Base-by-base conservation (phyloP, 2,329 filamentous ascomycete genomes). In the Fusarium piperis region DNA sequence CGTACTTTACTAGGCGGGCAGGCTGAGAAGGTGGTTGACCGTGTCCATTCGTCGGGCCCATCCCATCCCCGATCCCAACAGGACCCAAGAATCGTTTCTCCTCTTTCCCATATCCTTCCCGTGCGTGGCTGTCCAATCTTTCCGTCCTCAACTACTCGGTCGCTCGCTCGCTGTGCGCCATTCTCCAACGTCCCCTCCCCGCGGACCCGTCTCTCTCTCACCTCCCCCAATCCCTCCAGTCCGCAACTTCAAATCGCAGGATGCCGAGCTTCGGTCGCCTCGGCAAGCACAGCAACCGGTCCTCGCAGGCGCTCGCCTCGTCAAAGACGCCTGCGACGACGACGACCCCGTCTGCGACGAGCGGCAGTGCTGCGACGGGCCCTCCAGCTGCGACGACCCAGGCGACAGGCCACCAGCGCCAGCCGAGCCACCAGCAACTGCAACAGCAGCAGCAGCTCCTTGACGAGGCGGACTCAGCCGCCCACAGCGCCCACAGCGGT, bases 191-290 rank as follows among this genome's bases (percentile, higher is more conserved):
- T 41, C 38, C 38, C 20, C 15, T n/a, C 41, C 15, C 41, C 38
- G 38, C 38, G 41, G 41, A 46, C 41, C 41, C 41, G 23, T 46
- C 15, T 46, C 41, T 26, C 30, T 52, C 46, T 39, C 53, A 48
- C 57, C 53, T 33, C 41, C 33, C 15, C 18, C 38, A 48, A 48
- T 38, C 36, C 52, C 30, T 41, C 51, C 57, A 59, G 59, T 68
- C 63, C 66, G 69, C 59, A 64, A 62, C 66, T 67, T 62, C 63
- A 62, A 62, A 66, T 68, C 60, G 70, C 66, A 80, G 72, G 68
- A 89, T 89, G 87, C 85, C 84, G 76, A 80, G 81, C 80, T 88
- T 88, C 80, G 82, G 83, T 81, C 86, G 86, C 78, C 81, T 88
- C 79, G 83, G 85, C 78, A 88, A 83, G 83, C 84, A 87, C 79